A percentile compares a stretch with the other conserved stretches of the same genome.
phyloP scores from a whole-genome alignment of 2,329 filamentous ascomycete species.

The Lecanosticta acicola region DNA sequence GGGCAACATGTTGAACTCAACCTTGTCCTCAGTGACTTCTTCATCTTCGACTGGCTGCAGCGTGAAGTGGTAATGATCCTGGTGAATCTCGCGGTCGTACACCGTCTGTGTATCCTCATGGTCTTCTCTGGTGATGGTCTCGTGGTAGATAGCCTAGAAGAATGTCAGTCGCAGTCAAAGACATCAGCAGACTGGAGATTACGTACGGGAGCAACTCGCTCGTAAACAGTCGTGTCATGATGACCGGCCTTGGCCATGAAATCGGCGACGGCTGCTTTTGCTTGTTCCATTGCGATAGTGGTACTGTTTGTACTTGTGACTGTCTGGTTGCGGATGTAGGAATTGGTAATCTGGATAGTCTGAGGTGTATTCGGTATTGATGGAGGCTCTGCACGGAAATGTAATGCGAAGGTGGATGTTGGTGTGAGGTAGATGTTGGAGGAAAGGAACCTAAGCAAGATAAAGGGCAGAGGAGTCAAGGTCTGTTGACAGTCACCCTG shows the following conservation, averaged over 20 bases:
- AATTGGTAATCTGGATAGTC: not conserved
- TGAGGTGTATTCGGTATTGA: not conserved
- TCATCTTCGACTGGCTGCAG: slow-evolving; percentile 22
- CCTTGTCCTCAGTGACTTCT: slow-evolving; percentile 26
- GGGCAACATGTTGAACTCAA: slow-evolving; percentile 40
- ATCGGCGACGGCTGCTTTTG: slow-evolving; percentile 56
- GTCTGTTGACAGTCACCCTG: too few species aligned
- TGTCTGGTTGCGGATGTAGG: too few species aligned
- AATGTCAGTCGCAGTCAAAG: slow-evolving; percentile 9
- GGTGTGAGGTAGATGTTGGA: not conserved
- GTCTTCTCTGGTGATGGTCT: slow-evolving; percentile 10
- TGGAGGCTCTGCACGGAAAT: not conserved
- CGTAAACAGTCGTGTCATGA: slow-evolving; percentile 65
- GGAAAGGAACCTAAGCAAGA: too few species aligned
- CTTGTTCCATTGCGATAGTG: slow-evolving; percentile 53
- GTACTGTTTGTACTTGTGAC: too few species aligned
- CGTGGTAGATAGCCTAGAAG: slow-evolving; percentile 10
- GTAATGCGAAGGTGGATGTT: not conserved
- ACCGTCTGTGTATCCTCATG: slow-evolving; percentile 7
- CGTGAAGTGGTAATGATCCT: slow-evolving; percentile 28
- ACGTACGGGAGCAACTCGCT: slow-evolving; percentile 56
- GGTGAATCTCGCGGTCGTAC: slow-evolving; percentile 16
- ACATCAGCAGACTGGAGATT: not conserved
- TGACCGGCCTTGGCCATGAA: slow-evolving; percentile 58
- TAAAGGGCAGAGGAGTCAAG: too few species aligned